Base-by-base conservation (phyloP, 768 basidiomycete genomes). In the Lactarius sp. region DNA sequence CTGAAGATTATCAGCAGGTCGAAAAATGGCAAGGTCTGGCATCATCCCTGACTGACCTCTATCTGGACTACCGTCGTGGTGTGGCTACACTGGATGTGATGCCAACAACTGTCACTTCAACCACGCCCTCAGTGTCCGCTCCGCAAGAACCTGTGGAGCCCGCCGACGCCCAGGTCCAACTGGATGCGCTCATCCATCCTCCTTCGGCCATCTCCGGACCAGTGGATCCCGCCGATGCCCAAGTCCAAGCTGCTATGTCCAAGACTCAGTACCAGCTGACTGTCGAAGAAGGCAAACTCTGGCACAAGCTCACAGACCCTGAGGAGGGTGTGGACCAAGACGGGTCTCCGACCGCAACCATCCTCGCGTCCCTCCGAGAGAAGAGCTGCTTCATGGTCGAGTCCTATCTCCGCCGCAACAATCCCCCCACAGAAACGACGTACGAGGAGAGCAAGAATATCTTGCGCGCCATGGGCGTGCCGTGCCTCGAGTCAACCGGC, bases 391-490 rank as follows among this genome's bases (percentile, higher is more conserved):
- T 75, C 18, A 80, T 93, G 70, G 83, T 81, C 12, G 77, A 80
- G 49, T 91, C 88, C 6, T 93, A 88, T 67, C 73, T 81, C 56
- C 80, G 86, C 34, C 81, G 88, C 9, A 83, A 76, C 59, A 80
- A 81, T 62, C 73, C 83, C 4, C 91, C 94, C 0, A 85, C 85
- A 0, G 55, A 74, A 12, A 75, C 78, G 34, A 92, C 88, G 3
- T 94, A 92, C 69, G 75, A 78, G 0, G 86, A 94, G 70, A 83
- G 84, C 66, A 85, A 81, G 70, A 81, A 83, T 56, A 82, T 95
- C 27, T 69, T 96, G 8, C 69, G 72, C 27, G 86, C 88, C 0
- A 89, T 95, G 88, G 93, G 93, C n/a, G 79, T 94, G 2, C 87
- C 87, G 0, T 88, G 86, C 69, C 72, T 95, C 36, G 83, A 90